Evolutionary conservation across 2,329 filamentous ascomycete genomes (phyloP).

Genomic region (Pyrenophora seminiperda): DNA sequence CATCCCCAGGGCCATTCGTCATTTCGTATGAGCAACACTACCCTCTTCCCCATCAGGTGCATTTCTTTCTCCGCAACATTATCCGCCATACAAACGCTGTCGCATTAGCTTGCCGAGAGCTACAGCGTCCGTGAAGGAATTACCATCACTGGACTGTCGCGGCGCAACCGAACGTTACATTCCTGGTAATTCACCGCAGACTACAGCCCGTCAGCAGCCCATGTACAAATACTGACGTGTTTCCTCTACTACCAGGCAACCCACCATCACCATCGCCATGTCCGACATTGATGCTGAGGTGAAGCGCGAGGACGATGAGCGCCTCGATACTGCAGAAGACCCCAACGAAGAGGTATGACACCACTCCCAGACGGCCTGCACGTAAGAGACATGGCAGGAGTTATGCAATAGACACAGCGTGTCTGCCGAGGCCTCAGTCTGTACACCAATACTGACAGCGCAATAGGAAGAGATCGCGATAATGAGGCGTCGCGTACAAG

Average conservation of each 20-base stretch:
- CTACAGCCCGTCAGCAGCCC: background rate
- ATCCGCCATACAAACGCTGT: slow-evolving; percentile 10
- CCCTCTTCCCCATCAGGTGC: slow-evolving; percentile 19
- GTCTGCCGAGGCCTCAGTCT: too few species aligned
- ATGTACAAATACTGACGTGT: slow-evolving; percentile 1
- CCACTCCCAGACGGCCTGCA: background rate
- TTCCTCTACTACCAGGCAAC: background rate
- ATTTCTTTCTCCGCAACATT: slow-evolving; percentile 16
- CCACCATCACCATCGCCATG: slow-evolving; percentile 21
- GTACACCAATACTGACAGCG: slow-evolving; percentile 9
- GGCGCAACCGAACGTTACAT: slow-evolving; percentile 4
- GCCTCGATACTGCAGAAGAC: slow-evolving; percentile 42
- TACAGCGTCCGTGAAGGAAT: background rate
- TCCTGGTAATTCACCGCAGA: slow-evolving; percentile 12
- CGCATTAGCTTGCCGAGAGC: slow-evolving; percentile 12
- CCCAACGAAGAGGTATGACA: slow-evolving; percentile 44
- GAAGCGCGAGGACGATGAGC: slow-evolving; percentile 42
- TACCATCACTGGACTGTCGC: background rate
- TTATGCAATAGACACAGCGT: too few species aligned
- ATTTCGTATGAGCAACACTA: slow-evolving; percentile 24
- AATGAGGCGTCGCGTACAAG: slow-evolving; percentile 60
- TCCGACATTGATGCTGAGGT: slow-evolving; percentile 38
- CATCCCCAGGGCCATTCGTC: slow-evolving; percentile 24
- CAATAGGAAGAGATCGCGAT: slow-evolving; percentile 52
- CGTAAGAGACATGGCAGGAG: too few species aligned